A percentile compares a stretch with the other conserved stretches of the same genome.
Conservation (phyloP, 2,329 filamentous ascomycete genomes). For the Metarhizium brunneum region DNA sequence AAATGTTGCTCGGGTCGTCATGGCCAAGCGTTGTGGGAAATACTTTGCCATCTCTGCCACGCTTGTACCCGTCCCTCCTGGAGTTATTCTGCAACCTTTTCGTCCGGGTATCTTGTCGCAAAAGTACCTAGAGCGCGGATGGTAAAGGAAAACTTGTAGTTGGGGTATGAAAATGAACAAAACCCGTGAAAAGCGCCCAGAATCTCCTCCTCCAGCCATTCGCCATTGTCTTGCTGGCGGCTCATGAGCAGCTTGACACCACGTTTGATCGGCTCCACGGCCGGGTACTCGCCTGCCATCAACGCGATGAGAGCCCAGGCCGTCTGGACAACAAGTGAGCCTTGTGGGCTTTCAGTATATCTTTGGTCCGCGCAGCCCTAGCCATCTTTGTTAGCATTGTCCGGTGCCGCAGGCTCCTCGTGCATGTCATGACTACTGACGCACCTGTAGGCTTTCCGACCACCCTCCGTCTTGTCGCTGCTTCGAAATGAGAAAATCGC, state of each 20-base stretch:
- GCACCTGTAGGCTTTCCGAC: conserved; percentile 70
- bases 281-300: conserved; percentile 71
- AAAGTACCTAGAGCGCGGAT: conserved; percentile 71
- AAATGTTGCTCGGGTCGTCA: too few relatives aligned
- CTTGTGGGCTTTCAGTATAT: too few relatives aligned
- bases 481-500: conserved; percentile 73
- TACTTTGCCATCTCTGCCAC: too few relatives aligned
- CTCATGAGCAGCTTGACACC: conserved; percentile 74
- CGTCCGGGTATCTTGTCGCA: too few relatives aligned
- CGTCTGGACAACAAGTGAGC: conserved; percentile 66
- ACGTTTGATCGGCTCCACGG: conserved; percentile 59
- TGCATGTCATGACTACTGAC: conserved; percentile 7
- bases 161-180: conserved; percentile 97
- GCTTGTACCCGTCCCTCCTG: too few relatives aligned
- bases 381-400: too few relatives aligned
- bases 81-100: too few relatives aligned
- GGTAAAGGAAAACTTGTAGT: conserved; percentile 95
- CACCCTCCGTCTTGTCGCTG: conserved; percentile 87
- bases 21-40: too few relatives aligned
- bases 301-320: conserved; percentile 78
- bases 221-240: conserved; percentile 76
- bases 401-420: too few relatives aligned
- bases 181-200: conserved; percentile 98
- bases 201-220: conserved; percentile 91
- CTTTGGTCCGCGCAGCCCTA: too few relatives aligned